phyloP scores from a whole-genome alignment of 139 green algal genomes.

The Chlamydomonas incerta region DNA sequence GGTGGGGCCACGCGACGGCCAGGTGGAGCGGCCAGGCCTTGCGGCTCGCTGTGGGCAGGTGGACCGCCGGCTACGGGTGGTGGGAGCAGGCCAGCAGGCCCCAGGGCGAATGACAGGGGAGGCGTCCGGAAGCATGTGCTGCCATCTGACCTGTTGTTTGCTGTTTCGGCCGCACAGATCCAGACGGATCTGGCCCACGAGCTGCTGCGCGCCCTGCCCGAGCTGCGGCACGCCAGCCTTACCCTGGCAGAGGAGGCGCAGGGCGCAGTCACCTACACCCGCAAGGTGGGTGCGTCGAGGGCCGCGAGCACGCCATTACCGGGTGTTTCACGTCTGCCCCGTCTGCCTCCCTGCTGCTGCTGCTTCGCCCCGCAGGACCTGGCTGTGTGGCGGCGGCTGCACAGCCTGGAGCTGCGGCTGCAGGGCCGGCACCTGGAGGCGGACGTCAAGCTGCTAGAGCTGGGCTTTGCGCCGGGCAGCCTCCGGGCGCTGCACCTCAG shows the following conservation, averaged over 20 bases:
- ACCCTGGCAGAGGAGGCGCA: neutral
- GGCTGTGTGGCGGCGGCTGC: neutral
- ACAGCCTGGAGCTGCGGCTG: neutral
- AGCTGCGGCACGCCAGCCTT: neutral
- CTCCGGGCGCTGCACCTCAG: constrained; percentile 16
- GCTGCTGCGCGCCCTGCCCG: neutral
- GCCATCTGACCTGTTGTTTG: too few species aligned
- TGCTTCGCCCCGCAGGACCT: constrained; percentile 6
- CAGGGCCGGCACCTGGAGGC: neutral
- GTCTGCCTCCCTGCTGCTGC: neutral
- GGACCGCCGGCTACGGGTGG: too few species aligned
- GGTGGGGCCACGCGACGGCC: too few species aligned
- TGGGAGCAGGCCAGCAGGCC: too few species aligned
- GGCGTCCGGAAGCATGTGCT: too few species aligned
- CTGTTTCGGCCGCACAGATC: neutral
- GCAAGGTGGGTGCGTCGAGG: constrained; percentile 1
- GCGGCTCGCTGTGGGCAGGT: too few species aligned
- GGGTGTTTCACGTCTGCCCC: neutral
- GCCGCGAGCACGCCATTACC: neutral
- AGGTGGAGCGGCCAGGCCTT: too few species aligned
- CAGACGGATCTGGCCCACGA: neutral
- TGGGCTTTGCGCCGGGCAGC: neutral
- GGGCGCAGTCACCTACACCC: neutral
- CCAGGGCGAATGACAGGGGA: too few species aligned
- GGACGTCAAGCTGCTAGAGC: neutral